Base-by-base conservation (phyloP, 2,329 filamentous ascomycete genomes). In the Ophiocordyceps sinensis region DNA sequence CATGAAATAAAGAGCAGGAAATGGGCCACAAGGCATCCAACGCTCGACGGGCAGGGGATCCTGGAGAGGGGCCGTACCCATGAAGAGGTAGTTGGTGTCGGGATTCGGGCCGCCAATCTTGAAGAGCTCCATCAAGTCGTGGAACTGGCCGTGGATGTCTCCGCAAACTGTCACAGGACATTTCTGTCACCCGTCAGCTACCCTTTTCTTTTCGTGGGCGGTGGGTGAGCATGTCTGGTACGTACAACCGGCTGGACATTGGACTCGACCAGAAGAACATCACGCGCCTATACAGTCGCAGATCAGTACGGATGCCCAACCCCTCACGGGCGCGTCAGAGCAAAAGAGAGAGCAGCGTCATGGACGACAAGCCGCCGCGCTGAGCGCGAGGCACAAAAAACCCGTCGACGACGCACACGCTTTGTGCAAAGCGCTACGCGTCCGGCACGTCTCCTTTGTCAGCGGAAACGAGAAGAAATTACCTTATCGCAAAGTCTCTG, bases 111-210 rank as follows among this genome's bases (percentile, higher is more conserved):
- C 91, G 53, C 91, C 91, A 63, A 98, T 96, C 70, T 94, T 93
- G 76, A 98, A 98, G 41, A 98, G 78, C 68, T 98, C 91, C 87
- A 98, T 96, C 63, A 98, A 68, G 60, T 98, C 91, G 65, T 96
- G 89, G 63, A 96, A 96, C 66, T 98, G 91, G 51, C 91, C 91
- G 65, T 98, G 91, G 61, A 98, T 98, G 66, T 98, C 91, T 62
- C 91, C 91, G 64, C 91, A 96, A 47, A 98, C 91, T 43, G 91
- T 98, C 51, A 96, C 91, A 36, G 91, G 91, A 63, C 89, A 96
- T 89, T 95, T 95, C 83, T 88, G 49, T 36, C 39, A 17, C 21
- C 14, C 15, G 37, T 41, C 36, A 32, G 39, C 38, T 28, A 19
- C 21, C 23, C 35, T 28, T 15, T 15, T 1, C 10, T 26, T 2